Base-by-base conservation (phyloP, 306 rosid species). In the Rubus parviflorus region DNA sequence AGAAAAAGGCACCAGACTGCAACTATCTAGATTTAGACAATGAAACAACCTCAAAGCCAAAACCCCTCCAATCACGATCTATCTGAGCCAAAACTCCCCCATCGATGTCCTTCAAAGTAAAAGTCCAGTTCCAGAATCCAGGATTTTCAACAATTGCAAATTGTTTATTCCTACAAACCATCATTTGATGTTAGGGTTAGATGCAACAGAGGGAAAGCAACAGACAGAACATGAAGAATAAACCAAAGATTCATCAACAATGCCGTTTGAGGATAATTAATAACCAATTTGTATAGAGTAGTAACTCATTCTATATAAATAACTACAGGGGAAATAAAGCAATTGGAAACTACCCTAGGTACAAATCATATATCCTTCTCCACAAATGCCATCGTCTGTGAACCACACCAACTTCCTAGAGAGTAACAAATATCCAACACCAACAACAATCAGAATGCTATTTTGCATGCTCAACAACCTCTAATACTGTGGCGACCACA, bases 91-190 rank as follows among this genome's bases (percentile, higher is more conserved):
- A 86, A 77, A 95, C 97, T 52, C 88, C 83, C 41, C 93, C 96
- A 75, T 92, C 84, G 63, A 82, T 79, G 79, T 88, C 97, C 86
- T 90, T 95, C 82, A 95, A 80, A 81, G 93, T 92, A 80, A 95
- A 95, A 65, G 98, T 95, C 98, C 98, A 95, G 78, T 88, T 79
- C 98, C 98, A 95, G 40, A 95, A 85, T 86, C 98, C 98, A 80
- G 98, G 97, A 83, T 95, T 95, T 85, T 92, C 98, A 70, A 95
- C 98, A 66, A 86, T 89, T 1, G 97, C 97, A 87, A 95, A 95
- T 80, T 95, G 98, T 83, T 79, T 81, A 68, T 79, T 81, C 92
- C 98, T 95, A 81, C 83, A 81, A 81, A 83, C 68, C 48, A 74
- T 68, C 45, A 74, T 64, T 76, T 77, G 17, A 75, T 61, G 54